phyloP scores from a whole-genome alignment of 768 basidiomycete species.

The Xerocomellus dryophilus region DNA sequence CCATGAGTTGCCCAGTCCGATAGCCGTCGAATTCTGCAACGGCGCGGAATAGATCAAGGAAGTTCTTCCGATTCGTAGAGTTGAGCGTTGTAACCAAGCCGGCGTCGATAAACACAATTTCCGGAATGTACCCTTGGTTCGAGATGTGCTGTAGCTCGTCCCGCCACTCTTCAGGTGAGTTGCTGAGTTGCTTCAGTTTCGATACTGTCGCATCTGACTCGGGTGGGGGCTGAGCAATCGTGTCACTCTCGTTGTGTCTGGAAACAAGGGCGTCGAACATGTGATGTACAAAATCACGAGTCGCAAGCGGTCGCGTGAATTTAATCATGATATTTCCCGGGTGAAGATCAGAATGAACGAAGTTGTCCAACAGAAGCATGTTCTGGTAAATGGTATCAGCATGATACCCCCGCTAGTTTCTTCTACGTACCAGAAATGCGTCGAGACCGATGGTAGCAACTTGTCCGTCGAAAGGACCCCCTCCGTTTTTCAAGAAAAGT shows the following conservation, averaged over 20 bases:
- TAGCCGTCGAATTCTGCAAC: conserved; percentile 98
- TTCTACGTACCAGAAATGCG: conserved; percentile 77
- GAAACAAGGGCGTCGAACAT: conserved; percentile 55
- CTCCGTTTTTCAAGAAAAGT: conserved; percentile 81
- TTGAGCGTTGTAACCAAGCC: conserved; percentile 90
- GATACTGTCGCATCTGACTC: conserved; percentile 66
- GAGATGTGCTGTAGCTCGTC: conserved; percentile 61
- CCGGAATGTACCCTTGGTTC: conserved; percentile 79
- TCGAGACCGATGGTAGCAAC: conserved; percentile 92
- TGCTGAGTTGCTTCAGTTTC: conserved; percentile 57
- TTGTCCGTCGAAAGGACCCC: conserved; percentile 85
- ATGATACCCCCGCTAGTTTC: background rate
- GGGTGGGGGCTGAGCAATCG: conserved; percentile 27
- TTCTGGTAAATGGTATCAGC: conserved; percentile 50
- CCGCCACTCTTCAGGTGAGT: conserved; percentile 67
- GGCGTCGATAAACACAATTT: conserved; percentile 95
- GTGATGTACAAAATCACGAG: conserved; percentile 58
- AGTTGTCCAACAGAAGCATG: conserved; percentile 97
- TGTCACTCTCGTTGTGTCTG: conserved; percentile 27
- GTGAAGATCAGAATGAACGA: conserved; percentile 89
- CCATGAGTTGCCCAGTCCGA: conserved; percentile 91
- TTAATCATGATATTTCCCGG: conserved; percentile 98
- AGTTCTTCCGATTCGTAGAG: conserved; percentile 80
- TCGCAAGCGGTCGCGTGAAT: conserved; percentile 82
- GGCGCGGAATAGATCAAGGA: conserved; percentile 94